These are phyloP conservation scores for Saccharomyces cerevisiae DNA, from an alignment of 805 yeast species.

Conservation along the genomic window DNA sequence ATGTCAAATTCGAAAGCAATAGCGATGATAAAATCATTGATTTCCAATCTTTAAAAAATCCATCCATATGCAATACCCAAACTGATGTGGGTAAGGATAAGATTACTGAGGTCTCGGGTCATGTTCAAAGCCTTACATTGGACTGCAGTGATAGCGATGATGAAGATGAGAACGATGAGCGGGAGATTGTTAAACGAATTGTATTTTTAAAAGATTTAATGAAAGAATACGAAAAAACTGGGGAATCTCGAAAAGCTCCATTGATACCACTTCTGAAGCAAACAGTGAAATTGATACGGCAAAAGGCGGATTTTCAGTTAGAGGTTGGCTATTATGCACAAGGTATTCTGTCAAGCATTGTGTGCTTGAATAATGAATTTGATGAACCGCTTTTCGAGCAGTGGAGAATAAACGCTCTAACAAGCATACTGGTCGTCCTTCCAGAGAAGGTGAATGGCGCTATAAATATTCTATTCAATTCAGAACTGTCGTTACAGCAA, in stretches of 20 bases:
- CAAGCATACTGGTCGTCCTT: conserved; percentile 52
- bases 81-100: background rate
- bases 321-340: conserved; percentile 56
- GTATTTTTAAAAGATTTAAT: conserved; percentile 71
- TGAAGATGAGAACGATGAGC: conserved; percentile 29
- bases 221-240: conserved; percentile 42
- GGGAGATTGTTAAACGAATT: conserved; percentile 40
- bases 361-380: conserved; percentile 49
- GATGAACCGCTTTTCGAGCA: conserved; percentile 55
- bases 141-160: conserved; percentile 19
- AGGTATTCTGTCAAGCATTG: conserved; percentile 42
- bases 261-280: conserved; percentile 36
- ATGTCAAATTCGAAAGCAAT: conserved; percentile 3
- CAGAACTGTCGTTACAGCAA: conserved; percentile 78
- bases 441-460: conserved; percentile 37
- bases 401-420: conserved; percentile 54
- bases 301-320: conserved; percentile 49
- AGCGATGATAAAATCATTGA: conserved; percentile 1
- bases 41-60: conserved; percentile 2
- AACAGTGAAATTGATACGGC: conserved; percentile 48
- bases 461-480: conserved; percentile 44
- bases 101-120: background rate
- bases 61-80: background rate
- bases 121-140: background rate
- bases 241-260: conserved; percentile 21